Conservation (phyloP, 495 filamentous ascomycete genomes). For the Podospora pseudocomata region DNA sequence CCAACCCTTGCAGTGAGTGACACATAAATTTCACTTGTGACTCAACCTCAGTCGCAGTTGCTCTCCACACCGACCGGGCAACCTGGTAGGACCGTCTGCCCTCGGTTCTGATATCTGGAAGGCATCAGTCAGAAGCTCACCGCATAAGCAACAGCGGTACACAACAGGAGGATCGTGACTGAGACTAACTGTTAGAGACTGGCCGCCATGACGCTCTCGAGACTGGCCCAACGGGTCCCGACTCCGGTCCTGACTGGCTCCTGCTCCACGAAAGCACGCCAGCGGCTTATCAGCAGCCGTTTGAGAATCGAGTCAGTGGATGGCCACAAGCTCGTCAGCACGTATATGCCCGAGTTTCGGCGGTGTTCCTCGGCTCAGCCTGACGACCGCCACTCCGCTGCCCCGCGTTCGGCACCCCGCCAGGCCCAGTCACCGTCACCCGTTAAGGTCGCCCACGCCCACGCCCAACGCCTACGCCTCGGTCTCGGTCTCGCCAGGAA, state of each 20-base stretch:
- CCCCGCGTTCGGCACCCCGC: constrained; percentile 18
- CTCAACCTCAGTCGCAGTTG: background rate
- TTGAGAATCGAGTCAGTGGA: constrained; percentile 8
- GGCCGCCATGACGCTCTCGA: constrained; percentile 17
- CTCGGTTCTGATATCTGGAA: background rate
- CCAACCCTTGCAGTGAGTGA: background rate
- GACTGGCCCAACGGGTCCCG: constrained; percentile 11
- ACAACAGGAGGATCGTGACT: background rate
- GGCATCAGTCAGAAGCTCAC: background rate
- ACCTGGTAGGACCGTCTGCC: background rate
- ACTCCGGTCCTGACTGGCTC: background rate
- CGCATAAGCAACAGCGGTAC: background rate
- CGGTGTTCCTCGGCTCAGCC: constrained; percentile 18
- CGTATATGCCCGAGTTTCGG: constrained; percentile 13
- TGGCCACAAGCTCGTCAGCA: background rate
- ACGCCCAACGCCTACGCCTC: background rate
- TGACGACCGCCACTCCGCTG: constrained; percentile 17
- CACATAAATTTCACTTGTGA: background rate
- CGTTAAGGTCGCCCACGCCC: background rate
- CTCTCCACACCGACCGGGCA: background rate
- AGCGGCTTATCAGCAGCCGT: constrained; percentile 7
- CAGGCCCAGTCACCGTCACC: background rate
- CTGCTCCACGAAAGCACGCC: background rate
- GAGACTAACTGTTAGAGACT: background rate
- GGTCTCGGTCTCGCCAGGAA: constrained; percentile 3